These are phyloP conservation scores for Viridothelium virens DNA, from an alignment of 495 filamentous ascomycete species.

Conservation along the genomic window DNA sequence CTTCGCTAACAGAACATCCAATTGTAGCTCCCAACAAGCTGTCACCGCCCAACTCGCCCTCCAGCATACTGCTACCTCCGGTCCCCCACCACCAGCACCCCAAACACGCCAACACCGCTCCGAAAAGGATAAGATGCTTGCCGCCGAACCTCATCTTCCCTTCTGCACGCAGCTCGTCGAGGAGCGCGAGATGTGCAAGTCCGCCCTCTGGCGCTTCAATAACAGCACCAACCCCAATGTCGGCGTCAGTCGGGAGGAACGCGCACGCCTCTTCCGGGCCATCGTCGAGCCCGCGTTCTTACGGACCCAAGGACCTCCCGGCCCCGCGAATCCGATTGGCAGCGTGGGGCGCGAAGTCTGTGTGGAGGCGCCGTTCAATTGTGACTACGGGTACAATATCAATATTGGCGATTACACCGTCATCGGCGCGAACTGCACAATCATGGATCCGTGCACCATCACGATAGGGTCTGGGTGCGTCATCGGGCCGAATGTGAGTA, in stretches of 20 bases:
- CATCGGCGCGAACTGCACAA: conserved; percentile 78
- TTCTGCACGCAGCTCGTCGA: conserved; percentile 71
- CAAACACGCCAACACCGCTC: conserved; percentile 41
- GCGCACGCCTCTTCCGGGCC: conserved; percentile 69
- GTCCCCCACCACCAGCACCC: conserved; percentile 33
- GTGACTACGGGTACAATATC: conserved; percentile 95
- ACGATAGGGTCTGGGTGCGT: conserved; percentile 73
- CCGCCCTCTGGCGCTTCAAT: conserved; percentile 82
- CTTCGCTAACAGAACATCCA: conserved; percentile 23
- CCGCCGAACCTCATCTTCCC: conserved; percentile 70
- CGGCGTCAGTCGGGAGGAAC: conserved; percentile 69
- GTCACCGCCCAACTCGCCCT: conserved; percentile 54
- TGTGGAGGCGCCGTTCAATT: conserved; percentile 85
- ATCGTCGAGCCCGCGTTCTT: conserved; percentile 43
- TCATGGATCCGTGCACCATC: conserved; percentile 69
- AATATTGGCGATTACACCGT: conserved; percentile 77
- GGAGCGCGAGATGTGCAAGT: conserved; percentile 80
- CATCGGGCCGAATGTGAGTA: conserved; percentile 79
- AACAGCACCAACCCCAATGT: conserved; percentile 66
- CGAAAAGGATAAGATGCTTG: conserved; percentile 93
- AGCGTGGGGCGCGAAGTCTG: conserved; percentile 66
- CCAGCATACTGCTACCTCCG: conserved; percentile 39
- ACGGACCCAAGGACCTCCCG: conserved; percentile 17
- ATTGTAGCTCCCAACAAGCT: conserved; percentile 42
- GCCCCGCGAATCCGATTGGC: conserved; percentile 42